phyloP scores from a whole-genome alignment of 208 protist species.

The Jaenimonas drosophilae region DNA sequence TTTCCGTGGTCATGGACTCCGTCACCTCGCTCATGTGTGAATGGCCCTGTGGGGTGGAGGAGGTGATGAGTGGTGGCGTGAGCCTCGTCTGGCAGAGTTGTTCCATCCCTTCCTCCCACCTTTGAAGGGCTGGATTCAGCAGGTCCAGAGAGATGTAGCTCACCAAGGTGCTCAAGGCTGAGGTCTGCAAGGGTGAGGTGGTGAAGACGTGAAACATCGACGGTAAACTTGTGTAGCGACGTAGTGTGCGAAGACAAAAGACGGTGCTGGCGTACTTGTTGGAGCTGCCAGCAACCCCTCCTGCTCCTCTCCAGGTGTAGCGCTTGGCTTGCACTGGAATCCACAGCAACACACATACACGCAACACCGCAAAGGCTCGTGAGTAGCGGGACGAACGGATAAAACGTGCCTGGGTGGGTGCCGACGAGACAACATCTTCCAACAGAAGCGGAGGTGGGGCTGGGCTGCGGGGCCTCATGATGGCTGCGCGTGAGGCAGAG shows the following conservation, averaged over 20 bases:
- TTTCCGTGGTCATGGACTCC: too few species aligned
- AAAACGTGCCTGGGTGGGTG: too few species aligned
- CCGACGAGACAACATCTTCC: too few species aligned
- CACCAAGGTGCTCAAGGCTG: constrained; percentile 27
- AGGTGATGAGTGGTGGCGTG: background rate
- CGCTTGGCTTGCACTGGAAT: constrained; percentile 21
- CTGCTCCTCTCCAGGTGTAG: constrained; percentile 7
- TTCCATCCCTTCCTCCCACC: constrained; percentile 21
- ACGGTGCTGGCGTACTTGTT: constrained; percentile 32
- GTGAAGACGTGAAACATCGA: constrained; percentile 42
- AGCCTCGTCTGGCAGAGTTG: background rate
- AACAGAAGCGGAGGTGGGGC: too few species aligned
- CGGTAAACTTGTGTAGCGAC: constrained; percentile 22
- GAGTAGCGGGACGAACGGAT: constrained; percentile 18
- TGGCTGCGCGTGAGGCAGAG: background rate
- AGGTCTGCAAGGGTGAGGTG: constrained; percentile 52
- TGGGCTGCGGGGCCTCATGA: background rate
- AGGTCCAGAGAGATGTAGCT: constrained; percentile 25
- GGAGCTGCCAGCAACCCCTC: too few species aligned
- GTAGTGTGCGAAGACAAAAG: constrained; percentile 41
- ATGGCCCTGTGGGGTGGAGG: too few species aligned
- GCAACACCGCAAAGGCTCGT: constrained; percentile 38
- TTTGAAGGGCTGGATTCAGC: constrained; percentile 11
- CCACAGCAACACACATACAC: constrained; percentile 47
- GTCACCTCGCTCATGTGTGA: too few species aligned